These are phyloP conservation scores for Penicillium coffeae DNA, from an alignment of 495 filamentous ascomycete genomes.

Conservation along the genomic window DNA sequence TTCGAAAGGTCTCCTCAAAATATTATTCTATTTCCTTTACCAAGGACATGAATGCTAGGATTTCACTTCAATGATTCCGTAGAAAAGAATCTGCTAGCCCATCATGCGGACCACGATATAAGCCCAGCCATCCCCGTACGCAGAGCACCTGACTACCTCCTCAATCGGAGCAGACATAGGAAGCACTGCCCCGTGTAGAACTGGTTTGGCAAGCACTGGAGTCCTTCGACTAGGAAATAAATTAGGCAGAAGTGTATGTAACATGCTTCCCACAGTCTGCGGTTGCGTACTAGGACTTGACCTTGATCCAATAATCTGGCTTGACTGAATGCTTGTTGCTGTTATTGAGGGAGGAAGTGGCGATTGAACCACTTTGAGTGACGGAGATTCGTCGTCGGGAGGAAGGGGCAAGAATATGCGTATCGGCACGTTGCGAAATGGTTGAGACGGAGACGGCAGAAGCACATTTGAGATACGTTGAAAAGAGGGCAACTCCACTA, in stretches of 20 bases:
- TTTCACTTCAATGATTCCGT: too few relatives aligned
- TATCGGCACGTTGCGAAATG: slow-evolving; percentile 77
- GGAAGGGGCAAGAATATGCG: slow-evolving; percentile 83
- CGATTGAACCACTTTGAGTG: slow-evolving; percentile 67
- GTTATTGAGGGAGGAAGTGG: slow-evolving; percentile 53
- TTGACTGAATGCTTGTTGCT: slow-evolving; percentile 19
- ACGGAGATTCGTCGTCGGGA: slow-evolving; percentile 35
- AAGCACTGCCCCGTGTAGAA: slow-evolving; percentile 82
- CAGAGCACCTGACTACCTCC: slow-evolving; percentile 73
- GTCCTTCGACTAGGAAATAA: slow-evolving; percentile 86
- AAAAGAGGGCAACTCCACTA: slow-evolving; percentile 72
- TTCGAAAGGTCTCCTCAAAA: too few relatives aligned
- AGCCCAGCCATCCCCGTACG: slow-evolving; percentile 91
- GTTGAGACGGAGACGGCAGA: slow-evolving; percentile 66
- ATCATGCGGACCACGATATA: slow-evolving; percentile 81
- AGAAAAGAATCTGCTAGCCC: slow-evolving; percentile 30
- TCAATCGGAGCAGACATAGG: slow-evolving; percentile 81
- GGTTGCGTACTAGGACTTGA: slow-evolving; percentile 42
- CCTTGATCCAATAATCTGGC: slow-evolving; percentile 24
- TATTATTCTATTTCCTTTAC: too few relatives aligned
- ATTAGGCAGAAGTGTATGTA: slow-evolving; percentile 72
- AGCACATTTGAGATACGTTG: slow-evolving; percentile 72
- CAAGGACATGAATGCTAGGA: too few relatives aligned
- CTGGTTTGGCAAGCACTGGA: slow-evolving; percentile 82
- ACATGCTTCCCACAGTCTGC: slow-evolving; percentile 76